Evolutionary conservation across 352 stramenopile genomes (phyloP).

Genomic region (Pythium brachiatum): DNA sequence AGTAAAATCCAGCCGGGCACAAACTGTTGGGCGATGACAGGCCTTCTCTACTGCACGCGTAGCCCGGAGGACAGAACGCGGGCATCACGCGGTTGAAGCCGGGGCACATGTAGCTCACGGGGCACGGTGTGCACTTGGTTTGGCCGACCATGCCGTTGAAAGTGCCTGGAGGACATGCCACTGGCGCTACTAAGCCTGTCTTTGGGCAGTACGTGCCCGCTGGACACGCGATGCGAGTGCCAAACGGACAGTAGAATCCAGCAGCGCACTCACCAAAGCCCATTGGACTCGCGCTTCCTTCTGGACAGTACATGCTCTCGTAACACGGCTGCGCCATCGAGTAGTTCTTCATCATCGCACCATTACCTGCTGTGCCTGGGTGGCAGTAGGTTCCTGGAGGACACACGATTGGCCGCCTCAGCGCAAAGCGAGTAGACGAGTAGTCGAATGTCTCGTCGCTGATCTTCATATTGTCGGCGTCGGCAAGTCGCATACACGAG

Average conservation of each 20-base stretch:
- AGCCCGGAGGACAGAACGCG: slow-evolving; percentile 90
- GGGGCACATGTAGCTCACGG: slow-evolving; percentile 92
- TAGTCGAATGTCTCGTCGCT: slow-evolving; percentile 87
- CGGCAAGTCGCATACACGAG: slow-evolving; percentile 82
- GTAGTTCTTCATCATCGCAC: slow-evolving; percentile 85
- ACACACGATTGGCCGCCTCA: slow-evolving; percentile 86
- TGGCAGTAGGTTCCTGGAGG: slow-evolving; percentile 89
- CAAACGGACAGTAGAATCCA: slow-evolving; percentile 93
- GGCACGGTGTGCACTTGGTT: slow-evolving; percentile 84
- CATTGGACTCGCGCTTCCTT: slow-evolving; percentile 78
- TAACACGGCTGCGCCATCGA: slow-evolving; percentile 85
- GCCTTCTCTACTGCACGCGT: slow-evolving; percentile 86
- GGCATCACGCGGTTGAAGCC: slow-evolving; percentile 91
- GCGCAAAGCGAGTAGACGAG: slow-evolving; percentile 55
- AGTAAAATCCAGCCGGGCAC: slow-evolving; percentile 96
- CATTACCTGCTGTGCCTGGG: slow-evolving; percentile 78
- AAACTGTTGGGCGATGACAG: slow-evolving; percentile 88
- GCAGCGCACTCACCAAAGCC: slow-evolving; percentile 83
- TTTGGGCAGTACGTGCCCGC: slow-evolving; percentile 91
- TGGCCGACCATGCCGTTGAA: slow-evolving; percentile 95
- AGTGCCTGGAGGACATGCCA: slow-evolving; percentile 88
- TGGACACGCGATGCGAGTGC: slow-evolving; percentile 84
- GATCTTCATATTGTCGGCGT: slow-evolving; percentile 75
- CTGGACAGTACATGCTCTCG: slow-evolving; percentile 90
- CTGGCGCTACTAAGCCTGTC: slow-evolving; percentile 73